These are phyloP conservation scores for Candida piceae DNA, from an alignment of 805 yeast genomes.

Conservation along the genomic window DNA sequence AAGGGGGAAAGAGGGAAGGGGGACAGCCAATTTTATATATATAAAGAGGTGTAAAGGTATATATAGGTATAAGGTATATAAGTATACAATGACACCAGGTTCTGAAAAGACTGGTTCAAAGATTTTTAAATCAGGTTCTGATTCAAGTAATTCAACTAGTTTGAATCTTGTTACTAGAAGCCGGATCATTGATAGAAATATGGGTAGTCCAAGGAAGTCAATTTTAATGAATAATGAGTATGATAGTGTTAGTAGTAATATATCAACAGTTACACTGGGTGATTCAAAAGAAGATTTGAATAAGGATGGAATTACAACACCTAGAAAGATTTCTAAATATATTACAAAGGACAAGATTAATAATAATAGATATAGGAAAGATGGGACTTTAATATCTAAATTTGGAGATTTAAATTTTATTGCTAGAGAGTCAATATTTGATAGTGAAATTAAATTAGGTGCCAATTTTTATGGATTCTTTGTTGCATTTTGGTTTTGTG, in stretches of 20 bases:
- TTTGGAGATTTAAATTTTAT: slow-evolving; percentile 51
- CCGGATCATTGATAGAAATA: slow-evolving; percentile 11
- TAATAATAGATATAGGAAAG: slow-evolving; percentile 17
- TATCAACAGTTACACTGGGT: background rate
- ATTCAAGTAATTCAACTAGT: too few species aligned
- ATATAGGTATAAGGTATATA: too few species aligned
- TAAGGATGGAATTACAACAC: too few species aligned
- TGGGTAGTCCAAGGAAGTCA: slow-evolving; percentile 14
- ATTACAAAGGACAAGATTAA: background rate
- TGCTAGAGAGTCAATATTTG: slow-evolving; percentile 46
- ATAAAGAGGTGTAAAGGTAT: too few species aligned
- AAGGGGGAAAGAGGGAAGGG: too few species aligned
- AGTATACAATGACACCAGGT: too few species aligned
- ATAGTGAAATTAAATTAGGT: slow-evolving; percentile 38
- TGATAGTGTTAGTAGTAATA: slow-evolving; percentile 4
- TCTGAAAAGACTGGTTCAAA: too few species aligned
- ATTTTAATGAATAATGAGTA: slow-evolving; percentile 20
- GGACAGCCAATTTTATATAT: too few species aligned
- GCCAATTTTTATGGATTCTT: slow-evolving; percentile 73
- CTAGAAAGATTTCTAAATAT: background rate
- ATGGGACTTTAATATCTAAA: slow-evolving; percentile 41
- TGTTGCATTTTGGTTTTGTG: slow-evolving; percentile 71
- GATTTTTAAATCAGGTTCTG: too few species aligned
- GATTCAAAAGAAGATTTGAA: too few species aligned
- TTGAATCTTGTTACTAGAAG: slow-evolving; percentile 1